Conservation (phyloP, 1,284 basidiomycete species). For the Ganoderma sinense region DNA sequence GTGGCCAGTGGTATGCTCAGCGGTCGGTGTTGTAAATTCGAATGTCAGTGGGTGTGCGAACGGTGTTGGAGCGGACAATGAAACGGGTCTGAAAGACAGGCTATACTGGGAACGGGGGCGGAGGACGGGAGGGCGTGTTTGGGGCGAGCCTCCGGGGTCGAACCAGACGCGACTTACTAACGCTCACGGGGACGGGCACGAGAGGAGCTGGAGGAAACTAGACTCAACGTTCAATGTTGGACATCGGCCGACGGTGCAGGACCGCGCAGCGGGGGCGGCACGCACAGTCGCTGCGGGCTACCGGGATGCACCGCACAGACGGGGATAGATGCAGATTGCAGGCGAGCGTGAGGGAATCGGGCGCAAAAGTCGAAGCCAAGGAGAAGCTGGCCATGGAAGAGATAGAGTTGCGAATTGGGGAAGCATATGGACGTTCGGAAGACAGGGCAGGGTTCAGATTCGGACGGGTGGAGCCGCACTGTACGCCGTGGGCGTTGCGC, state of each 20-base stretch:
- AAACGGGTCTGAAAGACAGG: background rate
- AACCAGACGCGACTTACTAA: background rate
- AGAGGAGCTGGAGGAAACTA: background rate
- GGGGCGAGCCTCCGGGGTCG: background rate
- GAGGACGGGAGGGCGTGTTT: background rate
- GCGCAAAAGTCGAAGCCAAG: background rate
- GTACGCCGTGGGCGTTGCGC: background rate
- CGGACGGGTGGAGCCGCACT: conserved; percentile 1
- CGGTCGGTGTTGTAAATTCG: background rate
- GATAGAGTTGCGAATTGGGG: background rate
- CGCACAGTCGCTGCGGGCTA: background rate
- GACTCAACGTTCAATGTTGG: background rate
- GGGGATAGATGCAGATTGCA: background rate
- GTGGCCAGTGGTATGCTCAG: background rate
- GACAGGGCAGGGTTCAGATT: background rate
- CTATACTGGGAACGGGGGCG: background rate
- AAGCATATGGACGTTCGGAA: background rate
- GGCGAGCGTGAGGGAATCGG: background rate
- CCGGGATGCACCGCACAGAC: background rate
- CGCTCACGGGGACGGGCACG: background rate
- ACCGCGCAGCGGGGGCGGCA: background rate
- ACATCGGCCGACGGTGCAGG: background rate
- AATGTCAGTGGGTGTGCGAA: background rate
- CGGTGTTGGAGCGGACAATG: background rate
- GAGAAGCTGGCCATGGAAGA: background rate